Conservation (phyloP, 331 rosid species). For the Erythrophleum ivorense region DNA sequence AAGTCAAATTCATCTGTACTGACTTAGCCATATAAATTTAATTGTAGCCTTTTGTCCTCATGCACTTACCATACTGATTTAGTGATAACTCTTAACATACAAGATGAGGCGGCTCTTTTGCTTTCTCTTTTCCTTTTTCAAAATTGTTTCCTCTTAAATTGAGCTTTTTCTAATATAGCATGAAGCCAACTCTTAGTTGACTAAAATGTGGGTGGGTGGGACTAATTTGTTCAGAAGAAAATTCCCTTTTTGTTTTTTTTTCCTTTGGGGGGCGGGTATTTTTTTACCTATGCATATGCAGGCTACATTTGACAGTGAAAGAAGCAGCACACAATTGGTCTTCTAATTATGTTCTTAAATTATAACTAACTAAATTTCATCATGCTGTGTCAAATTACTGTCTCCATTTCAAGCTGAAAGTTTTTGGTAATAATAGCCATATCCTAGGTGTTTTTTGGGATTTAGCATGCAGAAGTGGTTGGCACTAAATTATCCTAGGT, state of each 20-base stretch:
- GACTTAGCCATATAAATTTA: neutral
- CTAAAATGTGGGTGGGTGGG: conserved; percentile 17
- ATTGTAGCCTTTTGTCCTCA: neutral
- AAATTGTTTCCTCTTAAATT: neutral
- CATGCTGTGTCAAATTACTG: neutral
- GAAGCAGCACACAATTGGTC: conserved; percentile 29
- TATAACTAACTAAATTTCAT: conserved; percentile 11
- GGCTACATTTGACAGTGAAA: conserved; percentile 14
- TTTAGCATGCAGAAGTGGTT: neutral
- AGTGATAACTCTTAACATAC: neutral
- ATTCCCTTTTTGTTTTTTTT: neutral
- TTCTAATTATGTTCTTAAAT: conserved; percentile 29
- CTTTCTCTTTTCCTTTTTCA: neutral
- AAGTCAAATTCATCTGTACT: neutral
- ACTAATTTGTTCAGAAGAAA: neutral
- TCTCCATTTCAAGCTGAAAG: neutral
- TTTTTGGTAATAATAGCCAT: neutral
- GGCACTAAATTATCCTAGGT: neutral
- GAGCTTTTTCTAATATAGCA: conserved; percentile 16
- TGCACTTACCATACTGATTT: conserved; percentile 24
- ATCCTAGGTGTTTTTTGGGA: neutral
- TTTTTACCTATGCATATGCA: neutral
- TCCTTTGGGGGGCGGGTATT: neutral
- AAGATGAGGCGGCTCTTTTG: conserved; percentile 4
- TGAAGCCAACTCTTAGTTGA: conserved; percentile 11